A percentile compares a stretch with the other conserved stretches of the same genome.
Evolutionary conservation across 2,329 filamentous ascomycete genomes (phyloP).

Genomic region (Fusarium chlamydosporum): DNA sequence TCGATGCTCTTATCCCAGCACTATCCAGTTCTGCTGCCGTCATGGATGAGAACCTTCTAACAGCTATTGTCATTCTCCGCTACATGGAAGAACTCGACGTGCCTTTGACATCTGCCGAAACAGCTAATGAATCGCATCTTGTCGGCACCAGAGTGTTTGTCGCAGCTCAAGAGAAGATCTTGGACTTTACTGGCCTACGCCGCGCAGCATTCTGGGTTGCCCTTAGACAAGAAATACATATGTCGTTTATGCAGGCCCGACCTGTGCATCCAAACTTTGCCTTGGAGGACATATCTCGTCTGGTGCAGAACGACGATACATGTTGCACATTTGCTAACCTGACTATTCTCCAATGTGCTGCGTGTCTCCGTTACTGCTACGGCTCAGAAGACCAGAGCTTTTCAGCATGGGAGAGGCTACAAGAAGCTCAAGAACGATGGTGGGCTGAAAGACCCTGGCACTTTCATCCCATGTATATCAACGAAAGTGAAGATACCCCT

Average conservation of each 20-base stretch:
- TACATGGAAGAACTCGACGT: constrained; percentile 52
- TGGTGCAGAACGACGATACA: constrained; percentile 45
- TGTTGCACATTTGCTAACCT: constrained; percentile 50
- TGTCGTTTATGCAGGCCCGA: constrained; percentile 52
- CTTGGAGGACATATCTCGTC: constrained; percentile 41
- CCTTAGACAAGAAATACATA: constrained; percentile 51
- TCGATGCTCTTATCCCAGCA: constrained; percentile 49
- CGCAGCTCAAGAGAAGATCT: constrained; percentile 49
- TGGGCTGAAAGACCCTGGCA: constrained; percentile 51
- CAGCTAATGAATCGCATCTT: constrained; percentile 48
- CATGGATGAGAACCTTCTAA: constrained; percentile 52
- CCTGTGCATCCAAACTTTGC: constrained; percentile 50
- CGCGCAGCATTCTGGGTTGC: constrained; percentile 52
- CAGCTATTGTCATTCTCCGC: constrained; percentile 52
- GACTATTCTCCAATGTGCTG: constrained; percentile 50
- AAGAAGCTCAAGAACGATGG: constrained; percentile 49
- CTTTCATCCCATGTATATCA: constrained; percentile 49
- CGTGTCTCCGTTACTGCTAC: constrained; percentile 51
- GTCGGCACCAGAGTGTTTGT: constrained; percentile 51
- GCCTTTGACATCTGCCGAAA: constrained; percentile 34
- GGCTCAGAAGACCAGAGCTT: constrained; percentile 49
- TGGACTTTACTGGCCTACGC: constrained; percentile 50
- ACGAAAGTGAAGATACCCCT: constrained; percentile 11
- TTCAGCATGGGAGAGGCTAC: constrained; percentile 41
- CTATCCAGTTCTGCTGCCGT: constrained; percentile 47